A percentile compares a stretch with the other conserved stretches of the same genome.
These are phyloP conservation scores for Calocybe gambosa DNA, from an alignment of 1,284 basidiomycete genomes.

Conservation along the genomic window DNA sequence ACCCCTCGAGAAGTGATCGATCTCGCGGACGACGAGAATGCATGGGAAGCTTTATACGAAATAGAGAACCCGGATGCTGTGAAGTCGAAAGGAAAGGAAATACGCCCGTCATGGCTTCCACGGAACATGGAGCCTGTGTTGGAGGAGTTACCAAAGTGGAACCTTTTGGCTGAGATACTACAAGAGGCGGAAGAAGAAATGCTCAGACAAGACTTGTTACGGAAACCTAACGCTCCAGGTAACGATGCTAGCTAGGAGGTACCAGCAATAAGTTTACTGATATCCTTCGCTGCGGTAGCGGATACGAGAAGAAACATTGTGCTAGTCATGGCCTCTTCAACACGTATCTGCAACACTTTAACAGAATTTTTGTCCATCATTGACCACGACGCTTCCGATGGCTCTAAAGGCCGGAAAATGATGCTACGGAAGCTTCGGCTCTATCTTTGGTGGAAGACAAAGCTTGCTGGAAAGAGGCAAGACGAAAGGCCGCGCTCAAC, in stretches of 20 bases:
- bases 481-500: constrained; percentile 22
- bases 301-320: constrained; percentile 69
- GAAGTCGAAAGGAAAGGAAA: constrained; percentile 16
- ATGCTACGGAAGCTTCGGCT: constrained; percentile 68
- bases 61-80: constrained; percentile 27
- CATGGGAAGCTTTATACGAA: constrained; percentile 66
- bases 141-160: constrained; percentile 97
- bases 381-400: constrained; percentile 50
- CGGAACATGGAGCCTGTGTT: constrained; percentile 80
- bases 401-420: constrained; percentile 64
- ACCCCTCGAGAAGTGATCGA: constrained; percentile 27
- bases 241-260: constrained; percentile 2
- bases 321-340: constrained; percentile 86
- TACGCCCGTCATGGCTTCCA: constrained; percentile 59
- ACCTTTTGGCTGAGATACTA: constrained; percentile 76
- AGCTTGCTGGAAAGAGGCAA: constrained; percentile 39
- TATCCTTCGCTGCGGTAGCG: constrained; percentile 25
- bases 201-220: constrained; percentile 47
- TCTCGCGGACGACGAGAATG: constrained; percentile 59
- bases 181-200: constrained; percentile 93
- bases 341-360: constrained; percentile 68
- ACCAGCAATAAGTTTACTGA: constrained; percentile 7
- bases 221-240: constrained; percentile 26
- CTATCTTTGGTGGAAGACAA: constrained; percentile 82
- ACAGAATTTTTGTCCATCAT: constrained; percentile 74